These are phyloP conservation scores for Elsinoe arachidis DNA, from an alignment of 2,329 filamentous ascomycete genomes.

Conservation along the genomic window DNA sequence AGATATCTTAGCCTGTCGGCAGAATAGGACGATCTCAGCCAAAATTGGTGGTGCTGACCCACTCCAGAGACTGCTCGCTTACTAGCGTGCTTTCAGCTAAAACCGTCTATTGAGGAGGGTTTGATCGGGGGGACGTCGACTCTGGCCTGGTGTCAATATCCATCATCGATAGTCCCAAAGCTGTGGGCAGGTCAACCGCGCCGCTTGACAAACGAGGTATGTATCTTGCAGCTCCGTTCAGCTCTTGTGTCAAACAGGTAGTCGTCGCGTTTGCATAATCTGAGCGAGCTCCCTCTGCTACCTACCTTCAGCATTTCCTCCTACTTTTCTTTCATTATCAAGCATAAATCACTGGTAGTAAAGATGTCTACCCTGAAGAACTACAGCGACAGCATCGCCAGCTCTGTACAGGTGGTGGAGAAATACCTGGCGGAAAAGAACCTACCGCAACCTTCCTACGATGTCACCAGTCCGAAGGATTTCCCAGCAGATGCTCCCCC, in stretches of 20 bases:
- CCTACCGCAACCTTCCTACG: constrained; percentile 6
- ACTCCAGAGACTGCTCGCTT: too few species aligned
- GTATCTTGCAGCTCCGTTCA: neutral
- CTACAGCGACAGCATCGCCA: constrained; percentile 11
- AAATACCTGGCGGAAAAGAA: constrained; percentile 1
- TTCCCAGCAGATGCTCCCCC: constrained; percentile 7
- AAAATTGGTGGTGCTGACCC: too few species aligned
- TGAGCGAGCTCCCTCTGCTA: neutral
- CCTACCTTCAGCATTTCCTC: neutral
- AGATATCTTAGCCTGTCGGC: too few species aligned
- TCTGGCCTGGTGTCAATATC: neutral
- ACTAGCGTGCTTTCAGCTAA: too few species aligned
- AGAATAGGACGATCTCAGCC: too few species aligned
- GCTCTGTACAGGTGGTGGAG: neutral
- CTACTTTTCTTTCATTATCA: neutral
- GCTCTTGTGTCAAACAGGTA: too few species aligned
- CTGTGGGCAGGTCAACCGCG: neutral
- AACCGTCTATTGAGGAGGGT: neutral
- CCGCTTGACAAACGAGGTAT: neutral
- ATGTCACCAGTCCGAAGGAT: neutral
- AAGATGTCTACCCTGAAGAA: neutral
- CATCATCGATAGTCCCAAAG: neutral
- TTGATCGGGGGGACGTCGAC: neutral
- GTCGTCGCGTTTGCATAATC: too few species aligned
- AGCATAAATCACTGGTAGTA: too few species aligned